Conservation (phyloP, 805 yeast genomes). For the Kluyveromyces wickerhamii region DNA sequence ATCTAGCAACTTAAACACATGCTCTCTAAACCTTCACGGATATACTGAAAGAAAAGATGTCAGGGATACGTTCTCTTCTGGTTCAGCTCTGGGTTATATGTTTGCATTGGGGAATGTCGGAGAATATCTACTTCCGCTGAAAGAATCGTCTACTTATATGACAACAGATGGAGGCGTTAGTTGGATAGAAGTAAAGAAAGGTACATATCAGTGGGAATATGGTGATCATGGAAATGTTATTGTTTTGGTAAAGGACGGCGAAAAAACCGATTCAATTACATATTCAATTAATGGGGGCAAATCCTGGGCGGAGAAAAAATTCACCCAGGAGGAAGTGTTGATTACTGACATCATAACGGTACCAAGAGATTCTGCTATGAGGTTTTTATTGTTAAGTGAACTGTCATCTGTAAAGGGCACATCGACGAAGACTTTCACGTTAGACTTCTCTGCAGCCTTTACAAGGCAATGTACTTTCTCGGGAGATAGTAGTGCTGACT, state of each 20-base stretch:
- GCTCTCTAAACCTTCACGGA: constrained; percentile 83
- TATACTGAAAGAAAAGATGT: constrained; percentile 79
- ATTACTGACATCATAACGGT: constrained; percentile 78
- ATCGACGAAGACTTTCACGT: constrained; percentile 38
- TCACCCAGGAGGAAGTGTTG: constrained; percentile 45
- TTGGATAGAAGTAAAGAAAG: constrained; percentile 74
- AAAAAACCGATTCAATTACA: constrained; percentile 46
- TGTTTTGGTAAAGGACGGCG: constrained; percentile 56
- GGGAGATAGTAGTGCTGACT: constrained; percentile 44
- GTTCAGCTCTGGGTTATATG: constrained; percentile 82
- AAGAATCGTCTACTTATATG: constrained; percentile 61
- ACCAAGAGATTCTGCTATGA: constrained; percentile 83
- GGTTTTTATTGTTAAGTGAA: constrained; percentile 57
- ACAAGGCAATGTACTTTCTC: constrained; percentile 49
- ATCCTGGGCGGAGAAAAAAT: constrained; percentile 62
- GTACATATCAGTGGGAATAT: constrained; percentile 84
- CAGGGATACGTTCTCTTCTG: constrained; percentile 80
- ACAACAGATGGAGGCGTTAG: constrained; percentile 87
- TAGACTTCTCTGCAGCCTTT: constrained; percentile 51
- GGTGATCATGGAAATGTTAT: constrained; percentile 92
- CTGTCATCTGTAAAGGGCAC: constrained; percentile 39
- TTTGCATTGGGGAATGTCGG: constrained; percentile 96
- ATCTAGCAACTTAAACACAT: constrained; percentile 43
- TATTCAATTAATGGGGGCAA: constrained; percentile 78
- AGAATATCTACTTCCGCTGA: constrained; percentile 37